Evolutionary conservation across 1,139 yeast species (phyloP).

Genomic region (Blastobotrys niveus): DNA sequence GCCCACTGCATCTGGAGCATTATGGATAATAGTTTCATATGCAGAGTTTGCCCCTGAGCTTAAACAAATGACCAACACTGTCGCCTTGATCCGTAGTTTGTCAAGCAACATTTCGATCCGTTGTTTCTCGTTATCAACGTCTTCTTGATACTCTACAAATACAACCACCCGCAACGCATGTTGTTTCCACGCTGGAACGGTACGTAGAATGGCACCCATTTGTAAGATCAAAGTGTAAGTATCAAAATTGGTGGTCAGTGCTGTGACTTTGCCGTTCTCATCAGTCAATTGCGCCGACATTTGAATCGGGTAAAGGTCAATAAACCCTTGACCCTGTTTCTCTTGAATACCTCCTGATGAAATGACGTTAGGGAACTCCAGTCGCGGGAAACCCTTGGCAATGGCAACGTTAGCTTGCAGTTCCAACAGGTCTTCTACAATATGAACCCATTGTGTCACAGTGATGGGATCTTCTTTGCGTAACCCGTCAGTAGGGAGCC

Average conservation of each 20-base stretch:
- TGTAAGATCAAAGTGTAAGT: conserved; percentile 90
- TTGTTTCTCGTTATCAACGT: conserved; percentile 61
- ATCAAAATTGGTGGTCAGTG: conserved; percentile 83
- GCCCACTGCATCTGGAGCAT: conserved; percentile 37
- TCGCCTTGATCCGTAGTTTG: conserved; percentile 78
- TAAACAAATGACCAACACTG: conserved; percentile 63
- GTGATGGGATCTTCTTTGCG: conserved; percentile 64
- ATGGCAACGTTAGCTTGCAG: conserved; percentile 91
- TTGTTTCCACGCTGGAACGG: conserved; percentile 88
- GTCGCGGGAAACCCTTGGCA: conserved; percentile 72
- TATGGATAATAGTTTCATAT: conserved; percentile 74
- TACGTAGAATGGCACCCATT: conserved; percentile 82
- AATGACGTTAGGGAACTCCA: conserved; percentile 47
- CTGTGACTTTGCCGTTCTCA: conserved; percentile 55
- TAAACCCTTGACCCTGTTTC: conserved; percentile 44
- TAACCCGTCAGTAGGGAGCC: conserved; percentile 75
- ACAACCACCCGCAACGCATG: conserved; percentile 75
- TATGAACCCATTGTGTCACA: conserved; percentile 83
- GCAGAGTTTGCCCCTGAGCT: conserved; percentile 53
- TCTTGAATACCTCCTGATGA: conserved; percentile 15
- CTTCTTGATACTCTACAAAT: conserved; percentile 72
- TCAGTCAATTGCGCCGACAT: conserved; percentile 78
- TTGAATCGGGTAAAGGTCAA: conserved; percentile 92
- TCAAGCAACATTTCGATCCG: conserved; percentile 59
- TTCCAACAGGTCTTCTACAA: conserved; percentile 85